phyloP scores from a whole-genome alignment of 345 rosid species.

The Lepidium didymum region DNA sequence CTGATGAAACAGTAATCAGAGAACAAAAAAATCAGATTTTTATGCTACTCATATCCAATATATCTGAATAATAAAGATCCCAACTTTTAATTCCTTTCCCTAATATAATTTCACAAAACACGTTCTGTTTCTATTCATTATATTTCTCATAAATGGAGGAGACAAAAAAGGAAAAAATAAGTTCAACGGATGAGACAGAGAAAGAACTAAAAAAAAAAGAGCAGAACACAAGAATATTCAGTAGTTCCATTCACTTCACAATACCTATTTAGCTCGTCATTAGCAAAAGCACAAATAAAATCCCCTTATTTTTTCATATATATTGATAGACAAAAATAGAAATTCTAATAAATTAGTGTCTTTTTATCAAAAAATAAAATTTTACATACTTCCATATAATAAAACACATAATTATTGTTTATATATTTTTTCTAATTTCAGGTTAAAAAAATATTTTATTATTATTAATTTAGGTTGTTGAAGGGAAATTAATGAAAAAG shows the following conservation, averaged over 20 bases:
- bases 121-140: not conserved
- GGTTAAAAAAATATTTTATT: too few species aligned
- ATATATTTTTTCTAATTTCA: too few species aligned
- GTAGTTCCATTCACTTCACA: slow-evolving; percentile 12
- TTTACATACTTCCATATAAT: too few species aligned
- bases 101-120: not conserved
- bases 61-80: not conserved
- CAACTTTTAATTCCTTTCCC: not conserved
- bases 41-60: slow-evolving; percentile 7
- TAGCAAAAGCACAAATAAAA: not conserved
- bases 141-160: not conserved
- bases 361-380: not conserved
- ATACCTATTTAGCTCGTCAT: slow-evolving; percentile 2
- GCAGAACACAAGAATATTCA: slow-evolving; percentile 19
- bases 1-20: slow-evolving; percentile 25
- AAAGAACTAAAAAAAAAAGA: not conserved
- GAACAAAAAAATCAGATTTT: slow-evolving; percentile 6
- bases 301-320: not conserved
- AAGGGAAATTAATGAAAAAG: not conserved
- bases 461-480: not conserved
- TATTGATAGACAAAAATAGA: not conserved
- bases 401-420: too few species aligned
- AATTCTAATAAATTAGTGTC: not conserved
- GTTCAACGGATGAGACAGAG: slow-evolving; percentile 14
- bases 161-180: not conserved